Conservation (phyloP, 1,284 basidiomycete species). For the Microbotryum intermedium region DNA sequence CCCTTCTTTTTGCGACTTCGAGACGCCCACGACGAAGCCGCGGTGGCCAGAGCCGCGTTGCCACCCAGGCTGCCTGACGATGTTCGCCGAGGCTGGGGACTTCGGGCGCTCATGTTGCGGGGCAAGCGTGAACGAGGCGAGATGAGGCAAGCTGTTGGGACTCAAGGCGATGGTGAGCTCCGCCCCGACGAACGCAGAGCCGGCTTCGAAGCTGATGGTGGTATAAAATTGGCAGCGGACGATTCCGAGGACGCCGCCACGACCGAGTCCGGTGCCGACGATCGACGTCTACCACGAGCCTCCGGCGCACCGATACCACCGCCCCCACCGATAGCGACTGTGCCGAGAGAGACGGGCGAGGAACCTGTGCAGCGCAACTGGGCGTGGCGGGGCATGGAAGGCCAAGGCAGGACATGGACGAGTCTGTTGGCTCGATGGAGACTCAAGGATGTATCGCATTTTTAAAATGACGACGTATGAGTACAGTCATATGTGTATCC, state of each 20-base stretch:
- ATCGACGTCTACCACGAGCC: too few relatives aligned
- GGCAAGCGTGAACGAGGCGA: constrained; percentile 25
- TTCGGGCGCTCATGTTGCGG: constrained; percentile 24
- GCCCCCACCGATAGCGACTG: not conserved
- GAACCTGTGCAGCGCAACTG: not conserved
- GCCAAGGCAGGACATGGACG: not conserved
- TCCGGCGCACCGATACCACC: not conserved
- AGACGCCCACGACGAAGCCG: constrained; percentile 27
- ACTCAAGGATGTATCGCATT: not conserved
- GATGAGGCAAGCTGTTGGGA: constrained; percentile 3
- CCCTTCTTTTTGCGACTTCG: constrained; percentile 25
- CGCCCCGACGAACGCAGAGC: not conserved
- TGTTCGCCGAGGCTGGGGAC: constrained; percentile 22
- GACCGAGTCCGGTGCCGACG: not conserved
- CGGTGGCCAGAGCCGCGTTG: constrained; percentile 23
- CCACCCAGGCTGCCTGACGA: constrained; percentile 26
- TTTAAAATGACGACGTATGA: not conserved
- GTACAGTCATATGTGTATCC: too few relatives aligned
- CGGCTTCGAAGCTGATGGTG: not conserved
- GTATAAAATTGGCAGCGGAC: not conserved
- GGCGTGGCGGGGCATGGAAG: not conserved
- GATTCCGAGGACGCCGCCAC: not conserved
- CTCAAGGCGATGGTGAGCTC: not conserved
- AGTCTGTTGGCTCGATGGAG: not conserved
- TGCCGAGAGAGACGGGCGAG: not conserved